These are phyloP conservation scores for Taxillus chinensis DNA, from an alignment of 164 flowering plant species.

Conservation along the genomic window DNA sequence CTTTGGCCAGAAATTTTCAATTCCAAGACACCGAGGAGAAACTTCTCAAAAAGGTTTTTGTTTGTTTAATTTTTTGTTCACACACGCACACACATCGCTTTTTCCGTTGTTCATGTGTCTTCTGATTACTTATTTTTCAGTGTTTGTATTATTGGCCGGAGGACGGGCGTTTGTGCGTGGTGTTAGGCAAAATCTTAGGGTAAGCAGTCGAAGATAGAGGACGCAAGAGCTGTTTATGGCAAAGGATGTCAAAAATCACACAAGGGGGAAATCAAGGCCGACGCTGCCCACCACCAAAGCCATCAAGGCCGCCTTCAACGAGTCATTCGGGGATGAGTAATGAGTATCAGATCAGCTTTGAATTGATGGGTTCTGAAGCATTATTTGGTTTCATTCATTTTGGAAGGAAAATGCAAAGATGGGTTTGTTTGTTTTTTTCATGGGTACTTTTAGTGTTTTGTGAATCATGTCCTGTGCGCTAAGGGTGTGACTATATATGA, in stretches of 20 bases:
- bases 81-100: not conserved
- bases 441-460: too few species aligned
- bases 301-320: too few species aligned
- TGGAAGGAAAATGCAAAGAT: too few species aligned
- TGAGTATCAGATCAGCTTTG: too few species aligned
- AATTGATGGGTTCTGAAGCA: too few species aligned
- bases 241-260: slow-evolving; percentile 70
- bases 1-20: slow-evolving; percentile 40
- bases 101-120: not conserved
- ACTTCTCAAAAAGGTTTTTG: slow-evolving; percentile 48
- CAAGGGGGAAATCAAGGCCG: slow-evolving; percentile 63
- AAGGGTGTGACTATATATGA: too few species aligned
- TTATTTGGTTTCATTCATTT: too few species aligned
- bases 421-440: too few species aligned
- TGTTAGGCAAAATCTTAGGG: slow-evolving; percentile 44
- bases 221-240: slow-evolving; percentile 79
- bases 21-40: slow-evolving; percentile 45
- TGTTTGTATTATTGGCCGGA: slow-evolving; percentile 68
- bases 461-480: too few species aligned
- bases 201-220: slow-evolving; percentile 48
- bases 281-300: too few species aligned
- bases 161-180: slow-evolving; percentile 76
- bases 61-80: not conserved
- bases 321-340: too few species aligned
- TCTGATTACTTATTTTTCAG: slow-evolving; percentile 14